A percentile compares a stretch with the other conserved stretches of the same genome.
phyloP scores from a whole-genome alignment of 2,329 filamentous ascomycete genomes.

The Aureobasidium sp. region DNA sequence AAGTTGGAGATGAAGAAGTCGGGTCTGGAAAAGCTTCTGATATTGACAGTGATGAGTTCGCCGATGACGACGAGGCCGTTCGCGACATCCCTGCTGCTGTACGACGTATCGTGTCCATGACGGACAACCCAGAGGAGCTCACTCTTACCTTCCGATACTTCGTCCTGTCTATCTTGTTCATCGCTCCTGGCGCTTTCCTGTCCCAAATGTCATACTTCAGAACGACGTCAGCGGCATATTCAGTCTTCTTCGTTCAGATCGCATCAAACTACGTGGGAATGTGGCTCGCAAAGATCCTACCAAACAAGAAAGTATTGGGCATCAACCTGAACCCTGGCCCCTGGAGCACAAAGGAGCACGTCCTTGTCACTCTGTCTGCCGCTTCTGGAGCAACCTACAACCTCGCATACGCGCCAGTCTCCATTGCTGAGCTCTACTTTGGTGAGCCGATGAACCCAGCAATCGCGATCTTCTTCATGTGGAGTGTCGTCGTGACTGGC shows the following conservation, averaged over 20 bases:
- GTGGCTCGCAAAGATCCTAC: slow-evolving; percentile 44
- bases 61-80: slow-evolving; percentile 30
- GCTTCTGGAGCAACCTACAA: slow-evolving; percentile 18
- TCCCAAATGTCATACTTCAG: slow-evolving; percentile 49
- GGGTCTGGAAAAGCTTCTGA: not conserved
- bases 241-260: slow-evolving; percentile 54
- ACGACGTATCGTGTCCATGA: slow-evolving; percentile 47
- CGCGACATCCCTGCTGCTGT: slow-evolving; percentile 47
- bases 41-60: slow-evolving; percentile 21
- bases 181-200: slow-evolving; percentile 49
- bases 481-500: slow-evolving; percentile 48
- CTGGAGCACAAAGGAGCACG: slow-evolving; percentile 51
- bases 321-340: slow-evolving; percentile 50
- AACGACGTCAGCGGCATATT: slow-evolving; percentile 50
- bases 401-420: slow-evolving; percentile 39
- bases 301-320: slow-evolving; percentile 38
- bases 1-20: slow-evolving; percentile 12
- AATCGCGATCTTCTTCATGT: slow-evolving; percentile 52
- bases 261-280: slow-evolving; percentile 47
- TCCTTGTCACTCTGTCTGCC: slow-evolving; percentile 42
- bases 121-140: slow-evolving; percentile 47
- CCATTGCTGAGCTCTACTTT: slow-evolving; percentile 50
- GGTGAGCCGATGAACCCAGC: slow-evolving; percentile 43
- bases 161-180: slow-evolving; percentile 45
- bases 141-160: slow-evolving; percentile 54